Conservation (phyloP, 1,284 basidiomycete genomes). For the Sutorius eximius region DNA sequence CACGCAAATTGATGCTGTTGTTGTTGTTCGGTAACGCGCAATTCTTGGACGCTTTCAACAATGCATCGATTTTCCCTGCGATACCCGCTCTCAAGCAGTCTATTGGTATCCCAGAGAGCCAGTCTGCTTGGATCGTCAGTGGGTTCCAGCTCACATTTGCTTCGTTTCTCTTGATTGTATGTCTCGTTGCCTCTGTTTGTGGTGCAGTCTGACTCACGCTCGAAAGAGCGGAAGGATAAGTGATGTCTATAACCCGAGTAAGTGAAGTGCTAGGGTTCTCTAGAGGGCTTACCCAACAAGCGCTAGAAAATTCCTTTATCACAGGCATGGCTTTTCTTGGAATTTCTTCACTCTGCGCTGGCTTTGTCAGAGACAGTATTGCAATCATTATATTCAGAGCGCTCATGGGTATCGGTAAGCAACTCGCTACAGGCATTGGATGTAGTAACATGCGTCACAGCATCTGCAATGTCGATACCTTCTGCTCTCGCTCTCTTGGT, state of each 20-base stretch:
- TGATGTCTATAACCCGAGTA: constrained; percentile 34
- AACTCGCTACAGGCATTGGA: background rate
- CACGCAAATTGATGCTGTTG: constrained; percentile 38
- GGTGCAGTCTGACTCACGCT: constrained; percentile 9
- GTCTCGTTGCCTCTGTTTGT: constrained; percentile 26
- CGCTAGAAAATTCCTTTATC: constrained; percentile 27
- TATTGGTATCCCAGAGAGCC: constrained; percentile 61
- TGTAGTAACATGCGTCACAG: constrained; percentile 24
- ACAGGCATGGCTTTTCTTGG: constrained; percentile 38
- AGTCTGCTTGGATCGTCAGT: constrained; percentile 39
- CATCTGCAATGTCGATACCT: constrained; percentile 47
- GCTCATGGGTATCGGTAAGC: constrained; percentile 41
- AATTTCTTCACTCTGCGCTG: constrained; percentile 39
- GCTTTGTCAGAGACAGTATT: constrained; percentile 44
- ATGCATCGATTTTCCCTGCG: constrained; percentile 46
- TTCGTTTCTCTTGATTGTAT: constrained; percentile 41
- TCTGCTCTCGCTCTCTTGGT: constrained; percentile 49
- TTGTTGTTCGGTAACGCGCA: constrained; percentile 46
- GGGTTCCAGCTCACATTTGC: constrained; percentile 47
- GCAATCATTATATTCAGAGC: constrained; percentile 45
- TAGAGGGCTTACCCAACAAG: background rate
- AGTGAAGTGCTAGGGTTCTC: constrained; percentile 6
- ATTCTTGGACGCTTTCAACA: constrained; percentile 51
- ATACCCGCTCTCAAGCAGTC: constrained; percentile 33
- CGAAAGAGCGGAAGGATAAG: constrained; percentile 35